Percentiles rank a stretch among this genome's conserved stretches.
phyloP scores from a whole-genome alignment of 257 asterid species.

The Solanum paucissectum region DNA sequence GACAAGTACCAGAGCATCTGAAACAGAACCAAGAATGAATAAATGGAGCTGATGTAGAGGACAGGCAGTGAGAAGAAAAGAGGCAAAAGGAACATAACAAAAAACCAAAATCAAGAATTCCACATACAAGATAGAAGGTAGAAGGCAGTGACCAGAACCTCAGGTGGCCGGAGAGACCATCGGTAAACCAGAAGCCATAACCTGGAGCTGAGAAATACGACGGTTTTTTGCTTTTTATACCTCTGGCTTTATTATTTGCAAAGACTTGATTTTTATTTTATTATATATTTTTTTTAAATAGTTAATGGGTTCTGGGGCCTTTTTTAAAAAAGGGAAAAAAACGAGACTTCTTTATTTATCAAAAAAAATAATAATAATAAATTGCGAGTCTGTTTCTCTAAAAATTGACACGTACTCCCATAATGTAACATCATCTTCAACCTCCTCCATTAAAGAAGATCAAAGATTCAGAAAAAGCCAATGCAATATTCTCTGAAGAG shows the following conservation, averaged over 20 bases:
- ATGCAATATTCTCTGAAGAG: not conserved
- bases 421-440: not conserved
- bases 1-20: not conserved
- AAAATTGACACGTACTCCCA: not conserved
- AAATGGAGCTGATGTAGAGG: not conserved
- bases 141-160: not conserved
- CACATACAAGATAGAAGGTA: not conserved
- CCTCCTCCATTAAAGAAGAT: not conserved
- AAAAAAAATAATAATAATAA: no score
- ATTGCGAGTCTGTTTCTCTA: not conserved
- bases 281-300: no score
- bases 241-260: not conserved
- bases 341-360: not conserved
- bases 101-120: not conserved
- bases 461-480: not conserved
- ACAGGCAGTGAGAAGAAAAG: not conserved
- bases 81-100: not conserved
- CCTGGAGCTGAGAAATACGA: not conserved
- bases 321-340: not conserved
- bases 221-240: not conserved
- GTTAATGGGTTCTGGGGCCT: not conserved
- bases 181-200: not conserved
- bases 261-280: not conserved
- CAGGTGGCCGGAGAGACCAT: not conserved
- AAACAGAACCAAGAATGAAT: not conserved